These are phyloP conservation scores for Ophiostoma novo-ulmi DNA, from an alignment of 2,329 filamentous ascomycete species.

Conservation along the genomic window DNA sequence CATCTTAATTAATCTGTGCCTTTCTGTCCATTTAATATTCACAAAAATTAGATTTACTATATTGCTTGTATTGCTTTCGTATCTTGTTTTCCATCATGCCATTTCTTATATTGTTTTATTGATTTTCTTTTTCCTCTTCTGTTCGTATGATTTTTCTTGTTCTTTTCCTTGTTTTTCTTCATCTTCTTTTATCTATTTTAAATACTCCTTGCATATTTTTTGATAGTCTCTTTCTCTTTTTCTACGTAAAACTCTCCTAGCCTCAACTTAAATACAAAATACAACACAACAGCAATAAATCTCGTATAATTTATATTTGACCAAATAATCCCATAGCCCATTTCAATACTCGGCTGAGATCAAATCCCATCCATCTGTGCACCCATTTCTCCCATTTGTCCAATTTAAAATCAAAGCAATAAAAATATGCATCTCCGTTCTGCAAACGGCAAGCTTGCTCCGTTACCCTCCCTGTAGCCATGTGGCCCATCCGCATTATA, in stretches of 20 bases:
- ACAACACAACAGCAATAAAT: too few relatives aligned
- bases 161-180: neutral
- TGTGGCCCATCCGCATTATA: neutral
- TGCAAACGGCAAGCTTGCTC: neutral
- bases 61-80: neutral
- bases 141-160: neutral
- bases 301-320: too few relatives aligned
- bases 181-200: neutral
- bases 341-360: neutral
- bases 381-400: neutral
- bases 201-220: neutral
- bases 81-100: neutral
- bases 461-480: neutral
- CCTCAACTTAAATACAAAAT: neutral
- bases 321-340: neutral
- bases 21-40: too few relatives aligned
- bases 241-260: neutral
- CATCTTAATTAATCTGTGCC: too few relatives aligned
- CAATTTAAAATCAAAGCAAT: neutral
- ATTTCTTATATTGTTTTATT: neutral
- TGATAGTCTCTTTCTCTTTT: neutral
- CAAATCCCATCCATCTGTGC: neutral
- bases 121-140: neutral
- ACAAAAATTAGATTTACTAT: too few relatives aligned
- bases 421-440: slow-evolving; percentile 2